Evolutionary conservation across 192 early-diverging fungal species (phyloP).

Genomic region (Funneliformis mosseae): DNA sequence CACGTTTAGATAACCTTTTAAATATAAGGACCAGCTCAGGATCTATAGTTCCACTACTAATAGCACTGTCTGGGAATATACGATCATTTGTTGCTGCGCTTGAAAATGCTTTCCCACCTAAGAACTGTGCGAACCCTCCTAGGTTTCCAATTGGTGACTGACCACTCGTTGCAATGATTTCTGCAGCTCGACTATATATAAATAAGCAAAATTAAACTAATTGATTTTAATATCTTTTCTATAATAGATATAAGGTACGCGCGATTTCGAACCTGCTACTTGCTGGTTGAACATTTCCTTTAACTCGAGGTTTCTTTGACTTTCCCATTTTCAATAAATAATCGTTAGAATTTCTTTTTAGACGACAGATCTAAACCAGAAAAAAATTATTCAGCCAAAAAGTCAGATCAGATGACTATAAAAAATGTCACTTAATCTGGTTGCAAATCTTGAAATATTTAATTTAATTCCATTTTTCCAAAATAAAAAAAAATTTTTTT

Average conservation of each 20-base stretch:
- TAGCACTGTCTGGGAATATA: not conserved
- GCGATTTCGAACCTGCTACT: constrained; percentile 71
- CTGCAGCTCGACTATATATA: constrained; percentile 42
- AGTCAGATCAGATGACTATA: too few species aligned
- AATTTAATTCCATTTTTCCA: too few species aligned
- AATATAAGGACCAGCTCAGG: constrained; percentile 72
- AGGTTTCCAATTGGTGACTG: constrained; percentile 44
- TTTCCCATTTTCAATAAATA: constrained; percentile 42
- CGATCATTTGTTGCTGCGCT: constrained; percentile 37
- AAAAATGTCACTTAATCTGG: too few species aligned
- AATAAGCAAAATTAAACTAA: not conserved
- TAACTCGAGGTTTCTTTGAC: constrained; percentile 70
- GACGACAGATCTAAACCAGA: too few species aligned
- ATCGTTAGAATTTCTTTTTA: too few species aligned
- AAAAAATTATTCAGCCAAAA: too few species aligned
- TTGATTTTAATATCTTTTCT: not conserved
- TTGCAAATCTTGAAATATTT: too few species aligned
- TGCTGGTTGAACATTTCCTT: constrained; percentile 83
- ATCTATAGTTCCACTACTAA: constrained; percentile 46
- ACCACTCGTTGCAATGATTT: constrained; percentile 26
- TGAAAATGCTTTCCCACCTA: constrained; percentile 41
- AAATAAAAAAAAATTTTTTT: too few species aligned
- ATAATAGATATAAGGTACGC: not conserved
- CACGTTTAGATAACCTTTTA: constrained; percentile 85
- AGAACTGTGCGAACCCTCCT: constrained; percentile 71